Percentiles rank a stretch among this genome's conserved stretches.
These are phyloP conservation scores for Cystoderma amianthinum DNA, from an alignment of 768 basidiomycete genomes.

Conservation along the genomic window DNA sequence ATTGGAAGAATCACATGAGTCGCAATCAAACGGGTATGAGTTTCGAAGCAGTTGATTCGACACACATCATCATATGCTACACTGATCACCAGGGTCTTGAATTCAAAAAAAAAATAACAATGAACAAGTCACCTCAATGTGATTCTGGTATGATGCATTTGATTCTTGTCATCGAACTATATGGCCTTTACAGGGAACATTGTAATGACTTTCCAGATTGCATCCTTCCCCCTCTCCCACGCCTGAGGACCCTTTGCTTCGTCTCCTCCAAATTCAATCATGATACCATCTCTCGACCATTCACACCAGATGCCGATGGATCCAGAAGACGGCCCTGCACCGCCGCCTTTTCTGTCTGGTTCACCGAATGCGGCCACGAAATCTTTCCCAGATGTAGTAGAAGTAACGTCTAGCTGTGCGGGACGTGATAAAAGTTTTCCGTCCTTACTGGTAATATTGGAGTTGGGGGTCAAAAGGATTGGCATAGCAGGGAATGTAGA, in stretches of 20 bases:
- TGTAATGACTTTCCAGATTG: slow-evolving; percentile 70
- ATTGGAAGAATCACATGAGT: no score
- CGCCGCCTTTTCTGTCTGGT: slow-evolving; percentile 88
- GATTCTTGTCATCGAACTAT: no score
- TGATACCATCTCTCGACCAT: slow-evolving; percentile 75
- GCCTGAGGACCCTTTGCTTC: slow-evolving; percentile 76
- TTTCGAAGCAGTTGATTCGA: no score
- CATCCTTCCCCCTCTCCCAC: slow-evolving; percentile 84
- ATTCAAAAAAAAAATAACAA: no score
- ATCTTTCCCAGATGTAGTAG: slow-evolving; percentile 63
- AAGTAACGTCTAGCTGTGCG: slow-evolving; percentile 31
- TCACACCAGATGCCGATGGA: slow-evolving; percentile 93
- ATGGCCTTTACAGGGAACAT: slow-evolving; percentile 37
- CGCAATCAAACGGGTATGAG: no score
- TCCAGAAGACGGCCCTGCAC: slow-evolving; percentile 74
- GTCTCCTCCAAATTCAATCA: slow-evolving; percentile 82
- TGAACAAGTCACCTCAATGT: no score
- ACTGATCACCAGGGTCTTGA: no score
- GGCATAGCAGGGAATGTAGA: slow-evolving; percentile 52
- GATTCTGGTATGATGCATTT: no score
- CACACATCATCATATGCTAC: no score
- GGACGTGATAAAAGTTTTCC: slow-evolving; percentile 28
- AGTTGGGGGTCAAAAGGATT: slow-evolving; percentile 34
- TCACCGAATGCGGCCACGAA: slow-evolving; percentile 76
- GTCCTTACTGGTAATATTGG: slow-evolving; percentile 25